Evolutionary conservation across 768 basidiomycete genomes (phyloP), one percentile per base, ranked within the genome.

Genomic region (Tephrocybe sp.): DNA sequence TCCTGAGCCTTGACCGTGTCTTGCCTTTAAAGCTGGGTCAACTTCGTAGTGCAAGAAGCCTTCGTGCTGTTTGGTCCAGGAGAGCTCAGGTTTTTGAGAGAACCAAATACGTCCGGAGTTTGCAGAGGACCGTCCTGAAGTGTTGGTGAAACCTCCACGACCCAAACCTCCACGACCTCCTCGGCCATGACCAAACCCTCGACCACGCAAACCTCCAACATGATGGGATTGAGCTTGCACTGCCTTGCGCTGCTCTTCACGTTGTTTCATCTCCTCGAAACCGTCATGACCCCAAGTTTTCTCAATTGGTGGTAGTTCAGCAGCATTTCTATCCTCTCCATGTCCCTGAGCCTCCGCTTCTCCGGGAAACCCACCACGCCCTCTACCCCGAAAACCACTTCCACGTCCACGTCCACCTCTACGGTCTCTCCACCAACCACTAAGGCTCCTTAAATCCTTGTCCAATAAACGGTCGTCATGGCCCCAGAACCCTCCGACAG

Each of bases 401-500:
- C 82, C 83, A 36, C 87, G 76, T 10, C 82, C 80, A 16, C 87
- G 78, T 36, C 82, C 81, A 62, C 86, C 78, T 84, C 88, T 84
- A 53, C 79, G 77, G 34, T 84, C 88, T 49, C 88, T 75, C 91
- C 91, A 93, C 91, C 90, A 93, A 1, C 82, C 83, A 68, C 88
- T 91, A 38, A 94, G 68, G 61, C 84, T 86, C 34, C 91, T 80
- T 34, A 91, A 67, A 53, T 89, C 83, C 65, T 89, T 89, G 66
- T 90, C 86, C 63, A 91, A 71, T 47, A 93, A 70, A 40, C 94
- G 84, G 64, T 95, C 93, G 65, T 97, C 94, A 62, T 97, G 94
- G 4, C 89, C 85, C 92, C 91, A 97, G 62, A 97, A 97, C 54
- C 86, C 86, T 47, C 94, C 94, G 19, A 94, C 88, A 21, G 84